phyloP scores from a whole-genome alignment of 345 rosid genomes.

The Linum tenue region DNA sequence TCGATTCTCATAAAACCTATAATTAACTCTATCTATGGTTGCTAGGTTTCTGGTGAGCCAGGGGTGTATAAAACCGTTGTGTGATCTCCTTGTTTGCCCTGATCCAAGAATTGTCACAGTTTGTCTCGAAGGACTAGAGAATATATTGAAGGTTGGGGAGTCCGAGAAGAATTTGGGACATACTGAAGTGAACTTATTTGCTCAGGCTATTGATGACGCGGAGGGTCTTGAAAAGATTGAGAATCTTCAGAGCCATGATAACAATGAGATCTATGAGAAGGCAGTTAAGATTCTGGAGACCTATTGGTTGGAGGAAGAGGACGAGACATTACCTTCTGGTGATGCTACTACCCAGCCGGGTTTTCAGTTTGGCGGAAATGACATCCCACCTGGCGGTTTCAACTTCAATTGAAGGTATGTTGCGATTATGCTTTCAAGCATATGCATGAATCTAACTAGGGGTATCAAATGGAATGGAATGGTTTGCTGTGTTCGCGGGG shows the following conservation, averaged over 20 bases:
- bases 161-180: background rate
- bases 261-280: slow-evolving; percentile 4
- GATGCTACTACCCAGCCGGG: background rate
- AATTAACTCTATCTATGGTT: background rate
- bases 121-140: slow-evolving; percentile 2
- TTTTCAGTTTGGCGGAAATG: slow-evolving; percentile 2
- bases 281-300: slow-evolving; percentile 4
- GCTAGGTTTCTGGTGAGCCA: slow-evolving; percentile 4
- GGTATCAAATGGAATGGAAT: too few species aligned
- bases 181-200: background rate
- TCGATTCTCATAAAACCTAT: background rate
- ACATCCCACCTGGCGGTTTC: background rate
- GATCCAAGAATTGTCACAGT: slow-evolving; percentile 4
- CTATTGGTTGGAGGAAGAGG: slow-evolving; percentile 3
- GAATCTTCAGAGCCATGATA: background rate
- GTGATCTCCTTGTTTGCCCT: slow-evolving; percentile 6
- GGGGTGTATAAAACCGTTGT: background rate
- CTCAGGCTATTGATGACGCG: background rate
- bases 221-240: slow-evolving; percentile 3
- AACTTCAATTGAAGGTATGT: background rate
- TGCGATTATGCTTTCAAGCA: background rate
- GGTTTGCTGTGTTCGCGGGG: too few species aligned
- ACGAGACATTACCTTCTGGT: background rate
- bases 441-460: background rate
- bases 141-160: slow-evolving; percentile 4